Conservation (phyloP, 805 yeast genomes). For the Millerozyma acaciae region DNA sequence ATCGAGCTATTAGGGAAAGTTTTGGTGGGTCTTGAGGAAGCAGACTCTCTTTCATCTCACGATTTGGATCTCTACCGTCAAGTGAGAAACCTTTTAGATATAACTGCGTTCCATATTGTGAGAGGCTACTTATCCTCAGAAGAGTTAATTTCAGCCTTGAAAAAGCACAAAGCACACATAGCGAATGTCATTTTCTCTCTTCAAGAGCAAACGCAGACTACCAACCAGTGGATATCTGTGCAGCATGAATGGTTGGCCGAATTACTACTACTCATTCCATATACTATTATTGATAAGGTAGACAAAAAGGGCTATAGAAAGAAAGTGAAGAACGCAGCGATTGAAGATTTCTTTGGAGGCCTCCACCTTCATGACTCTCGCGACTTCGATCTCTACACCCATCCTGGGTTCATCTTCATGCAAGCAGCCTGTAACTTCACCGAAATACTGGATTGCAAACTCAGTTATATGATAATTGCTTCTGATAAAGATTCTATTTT, state of each 20-base stretch:
- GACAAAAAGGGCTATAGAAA: constrained; percentile 13
- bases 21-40: constrained; percentile 5
- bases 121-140: constrained; percentile 57
- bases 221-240: constrained; percentile 50
- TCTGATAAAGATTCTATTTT: no score
- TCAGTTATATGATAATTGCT: no score
- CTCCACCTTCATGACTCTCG: constrained; percentile 21
- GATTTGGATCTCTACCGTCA: constrained; percentile 27
- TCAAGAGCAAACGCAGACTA: constrained; percentile 16
- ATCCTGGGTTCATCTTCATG: constrained; percentile 30
- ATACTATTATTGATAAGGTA: constrained; percentile 24
- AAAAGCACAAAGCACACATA: constrained; percentile 63
- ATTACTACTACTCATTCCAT: constrained; percentile 47
- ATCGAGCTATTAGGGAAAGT: constrained; percentile 16
- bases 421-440: no score
- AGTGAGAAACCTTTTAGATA: constrained; percentile 51
- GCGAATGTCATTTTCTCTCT: constrained; percentile 42
- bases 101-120: constrained; percentile 58
- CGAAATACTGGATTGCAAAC: no score
- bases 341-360: constrained; percentile 30
- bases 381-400: constrained; percentile 21
- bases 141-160: constrained; percentile 54
- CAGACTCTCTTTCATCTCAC: constrained; percentile 18
- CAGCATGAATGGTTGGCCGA: constrained; percentile 69
- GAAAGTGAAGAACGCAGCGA: constrained; percentile 9